Evolutionary conservation across 768 basidiomycete species (phyloP), one percentile per base, ranked within the genome.

Genomic region (Tricholoma hemisulphureum): DNA sequence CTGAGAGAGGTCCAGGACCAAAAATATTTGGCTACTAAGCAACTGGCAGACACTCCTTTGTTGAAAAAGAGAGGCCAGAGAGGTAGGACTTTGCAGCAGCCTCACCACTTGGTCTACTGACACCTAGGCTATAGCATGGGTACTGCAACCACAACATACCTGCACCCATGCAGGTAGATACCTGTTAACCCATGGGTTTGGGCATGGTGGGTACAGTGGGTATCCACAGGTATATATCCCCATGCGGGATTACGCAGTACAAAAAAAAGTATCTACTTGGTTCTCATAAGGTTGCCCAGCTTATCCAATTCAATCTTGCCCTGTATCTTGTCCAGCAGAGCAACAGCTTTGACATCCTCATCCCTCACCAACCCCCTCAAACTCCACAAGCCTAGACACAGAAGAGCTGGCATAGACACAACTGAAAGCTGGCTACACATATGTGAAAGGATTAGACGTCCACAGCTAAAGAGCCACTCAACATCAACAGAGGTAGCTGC

Each of bases 361-460:
- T 31, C 54, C 28, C 34, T 28, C n/a, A 61, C 43, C 2, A 61
- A n/a, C 2, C 61, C 61, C 41, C 53, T 50, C 21, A 26, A 14
- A 37, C 61, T 63, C 63, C 60, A 70, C 5, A n/a, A 50, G 11
- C 63, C 65, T 3, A 70, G 31, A 56, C 69, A 70, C 39, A 68
- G 35, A 16, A 69, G 60, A 3, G 66, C 58, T 10, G 59, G 55
- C 2, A 55, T 67, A 0, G 60, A 57, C 43, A 66, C 61, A 2
- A 56, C 56, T 2, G 61, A 65, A n/a, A n/a, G n/a, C n/a, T n/a
- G n/a, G n/a, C n/a, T n/a, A n/a, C n/a, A n/a, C n/a, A n/a, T n/a
- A n/a, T n/a, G n/a, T n/a, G n/a, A n/a, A n/a, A n/a, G n/a, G n/a
- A n/a, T n/a, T n/a, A n/a, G n/a, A n/a, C n/a, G n/a, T n/a, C n/a